Evolutionary conservation across 1,284 basidiomycete genomes (phyloP), one percentile per base, ranked within the genome.

Genomic region (Pyrrhoderma lamaoense): DNA sequence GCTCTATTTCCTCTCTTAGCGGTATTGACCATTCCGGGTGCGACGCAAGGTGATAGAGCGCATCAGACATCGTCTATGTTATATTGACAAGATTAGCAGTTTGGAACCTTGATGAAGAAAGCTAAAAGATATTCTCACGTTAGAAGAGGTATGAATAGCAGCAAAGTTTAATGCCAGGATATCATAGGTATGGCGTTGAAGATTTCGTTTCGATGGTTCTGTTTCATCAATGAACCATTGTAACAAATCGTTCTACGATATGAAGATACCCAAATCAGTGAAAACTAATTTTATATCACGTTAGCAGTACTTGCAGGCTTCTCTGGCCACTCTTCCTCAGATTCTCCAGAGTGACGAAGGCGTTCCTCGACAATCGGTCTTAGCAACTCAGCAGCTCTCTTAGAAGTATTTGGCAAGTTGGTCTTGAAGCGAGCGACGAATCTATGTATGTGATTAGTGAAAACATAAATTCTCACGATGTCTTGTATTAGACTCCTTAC

Each of bases 221-320:
- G 67, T 64, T 3, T 59, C 62, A n/a, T 75, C 69, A 53, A 76
- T 64, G 16, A 75, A 49, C 73, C 73, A 76, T 39, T 64, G 65
- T 9, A 79, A 56, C 35, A 70, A 49, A 52, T 73, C 70, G 49
- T 70, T 68, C 68, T 74, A 11, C 3, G 14, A 18, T 40, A 7
- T 37, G 8, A 3, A 34, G 7, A 21, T 14, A 22, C 13, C 16
- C 2, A 25, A 18, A 14, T 11, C 9, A 16, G 42, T 21, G 18
- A 39, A 13, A 3, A 8, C 13, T 19, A n/a, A 34, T 22, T 8
- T 3, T 7, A 2, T 18, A 3, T 27, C 25, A 25, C 4, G 8
- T 37, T 13, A 16, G 25, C n/a, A 21, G 1, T 23, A 57, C 66
- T 2, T 53, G 71, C 72, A 40, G 71, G 69, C 54, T 66, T 70